Evolutionary conservation across 352 stramenopile genomes (phyloP).

Genomic region (Pythium scleroteichum): DNA sequence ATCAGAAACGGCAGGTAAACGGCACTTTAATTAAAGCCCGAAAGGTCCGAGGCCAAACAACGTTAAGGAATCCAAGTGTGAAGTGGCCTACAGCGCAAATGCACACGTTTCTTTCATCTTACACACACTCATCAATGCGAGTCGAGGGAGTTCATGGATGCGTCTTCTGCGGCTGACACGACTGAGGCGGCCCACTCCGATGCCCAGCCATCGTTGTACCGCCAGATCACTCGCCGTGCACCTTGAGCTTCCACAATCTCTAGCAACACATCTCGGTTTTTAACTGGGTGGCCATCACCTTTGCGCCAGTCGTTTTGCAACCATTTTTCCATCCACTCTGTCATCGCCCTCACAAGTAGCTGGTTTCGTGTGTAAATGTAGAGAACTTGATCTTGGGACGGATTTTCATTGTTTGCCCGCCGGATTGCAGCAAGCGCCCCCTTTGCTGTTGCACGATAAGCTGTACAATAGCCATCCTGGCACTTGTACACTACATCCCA

Average conservation of each 20-base stretch:
- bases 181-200: conserved; percentile 17
- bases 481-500: conserved; percentile 67
- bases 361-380: conserved; percentile 75
- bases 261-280: conserved; percentile 67
- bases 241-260: conserved; percentile 42
- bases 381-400: conserved; percentile 32
- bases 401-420: conserved; percentile 55
- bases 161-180: conserved; percentile 17
- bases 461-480: conserved; percentile 41
- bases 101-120: no score
- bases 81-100: no score
- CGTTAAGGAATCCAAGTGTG: no score
- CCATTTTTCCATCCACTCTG: conserved; percentile 63
- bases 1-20: no score
- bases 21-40: no score
- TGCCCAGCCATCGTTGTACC: conserved; percentile 25
- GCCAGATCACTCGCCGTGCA: conserved; percentile 51
- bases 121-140: background rate
- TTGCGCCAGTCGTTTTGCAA: conserved; percentile 55
- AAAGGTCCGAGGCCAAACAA: no score
- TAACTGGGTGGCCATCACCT: conserved; percentile 39
- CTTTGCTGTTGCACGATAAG: conserved; percentile 60
- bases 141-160: background rate
- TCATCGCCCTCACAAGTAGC: conserved; percentile 73
- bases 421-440: conserved; percentile 55